phyloP scores from a whole-genome alignment of 345 rosid genomes.

The Limnanthes douglasii region DNA sequence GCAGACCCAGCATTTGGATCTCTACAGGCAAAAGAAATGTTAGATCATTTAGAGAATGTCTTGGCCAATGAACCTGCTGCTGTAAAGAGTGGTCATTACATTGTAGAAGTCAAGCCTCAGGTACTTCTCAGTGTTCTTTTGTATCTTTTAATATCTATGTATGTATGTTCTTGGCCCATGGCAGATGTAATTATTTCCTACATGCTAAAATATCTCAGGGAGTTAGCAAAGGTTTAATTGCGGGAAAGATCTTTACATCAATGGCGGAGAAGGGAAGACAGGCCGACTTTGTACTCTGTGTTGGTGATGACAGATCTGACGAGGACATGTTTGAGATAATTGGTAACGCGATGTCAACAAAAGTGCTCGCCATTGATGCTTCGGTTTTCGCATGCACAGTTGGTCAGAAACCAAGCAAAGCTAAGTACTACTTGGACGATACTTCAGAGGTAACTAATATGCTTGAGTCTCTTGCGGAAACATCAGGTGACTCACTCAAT shows the following conservation, averaged over 20 bases:
- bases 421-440: slow-evolving; percentile 59
- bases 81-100: slow-evolving; percentile 23
- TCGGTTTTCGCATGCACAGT: slow-evolving; percentile 70
- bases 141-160: not conserved
- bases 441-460: slow-evolving; percentile 20
- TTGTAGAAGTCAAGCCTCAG: slow-evolving; percentile 25
- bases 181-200: not conserved
- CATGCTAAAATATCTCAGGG: too few relatives aligned
- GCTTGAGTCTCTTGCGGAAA: slow-evolving; percentile 24
- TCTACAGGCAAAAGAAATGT: slow-evolving; percentile 23
- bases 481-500: slow-evolving; percentile 4
- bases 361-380: slow-evolving; percentile 10
- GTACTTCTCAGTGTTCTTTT: slow-evolving; percentile 7
- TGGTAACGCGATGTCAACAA: slow-evolving; percentile 21
- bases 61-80: slow-evolving; percentile 25
- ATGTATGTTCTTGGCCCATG: not conserved
- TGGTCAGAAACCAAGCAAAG: slow-evolving; percentile 96
- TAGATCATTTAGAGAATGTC: slow-evolving; percentile 23
- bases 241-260: slow-evolving; percentile 17
- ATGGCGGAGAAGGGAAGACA: slow-evolving; percentile 17
- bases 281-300: slow-evolving; percentile 20
- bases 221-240: slow-evolving; percentile 23
- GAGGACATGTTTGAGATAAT: slow-evolving; percentile 26
- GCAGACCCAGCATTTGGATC: slow-evolving; percentile 26
- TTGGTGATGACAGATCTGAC: slow-evolving; percentile 23